phyloP scores from a whole-genome alignment of 768 basidiomycete genomes.

The Mycena vitilis region DNA sequence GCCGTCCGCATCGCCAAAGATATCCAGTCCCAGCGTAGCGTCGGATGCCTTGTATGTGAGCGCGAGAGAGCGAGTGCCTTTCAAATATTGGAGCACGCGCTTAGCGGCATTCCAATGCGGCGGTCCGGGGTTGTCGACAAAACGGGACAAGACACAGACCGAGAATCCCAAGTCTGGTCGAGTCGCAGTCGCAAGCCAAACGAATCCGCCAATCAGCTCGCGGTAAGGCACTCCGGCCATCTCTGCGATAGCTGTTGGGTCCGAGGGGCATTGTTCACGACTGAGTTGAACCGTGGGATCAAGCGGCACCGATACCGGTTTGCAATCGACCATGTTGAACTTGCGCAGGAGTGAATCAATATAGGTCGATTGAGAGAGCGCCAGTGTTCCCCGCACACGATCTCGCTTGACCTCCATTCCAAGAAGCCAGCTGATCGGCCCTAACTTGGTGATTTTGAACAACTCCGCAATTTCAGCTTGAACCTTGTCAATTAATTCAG shows the following conservation, averaged over 20 bases:
- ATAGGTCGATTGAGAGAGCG: conserved; percentile 40
- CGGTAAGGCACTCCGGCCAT: not conserved
- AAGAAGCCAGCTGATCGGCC: conserved; percentile 43
- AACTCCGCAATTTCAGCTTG: conserved; percentile 38
- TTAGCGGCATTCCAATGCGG: conserved; percentile 22
- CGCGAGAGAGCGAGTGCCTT: conserved; percentile 15
- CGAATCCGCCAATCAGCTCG: not conserved
- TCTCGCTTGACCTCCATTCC: conserved; percentile 45
- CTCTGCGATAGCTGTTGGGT: not conserved
- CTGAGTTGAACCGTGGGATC: conserved; percentile 16
- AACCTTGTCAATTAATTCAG: conserved; percentile 29
- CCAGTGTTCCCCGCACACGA: conserved; percentile 33
- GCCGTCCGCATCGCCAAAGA: conserved; percentile 27
- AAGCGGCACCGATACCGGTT: not conserved
- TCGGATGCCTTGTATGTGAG: conserved; percentile 24
- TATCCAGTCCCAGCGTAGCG: conserved; percentile 3
- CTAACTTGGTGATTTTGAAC: conserved; percentile 46
- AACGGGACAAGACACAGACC: conserved; percentile 10
- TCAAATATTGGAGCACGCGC: conserved; percentile 26
- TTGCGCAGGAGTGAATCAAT: conserved; percentile 33
- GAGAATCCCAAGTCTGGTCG: not conserved
- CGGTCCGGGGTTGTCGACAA: conserved; percentile 17
- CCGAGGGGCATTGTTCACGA: conserved; percentile 7
- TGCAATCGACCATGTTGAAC: conserved; percentile 30
- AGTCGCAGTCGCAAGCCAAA: not conserved